Conservation (phyloP, 306 rosid genomes). For the Vigna radiata region DNA sequence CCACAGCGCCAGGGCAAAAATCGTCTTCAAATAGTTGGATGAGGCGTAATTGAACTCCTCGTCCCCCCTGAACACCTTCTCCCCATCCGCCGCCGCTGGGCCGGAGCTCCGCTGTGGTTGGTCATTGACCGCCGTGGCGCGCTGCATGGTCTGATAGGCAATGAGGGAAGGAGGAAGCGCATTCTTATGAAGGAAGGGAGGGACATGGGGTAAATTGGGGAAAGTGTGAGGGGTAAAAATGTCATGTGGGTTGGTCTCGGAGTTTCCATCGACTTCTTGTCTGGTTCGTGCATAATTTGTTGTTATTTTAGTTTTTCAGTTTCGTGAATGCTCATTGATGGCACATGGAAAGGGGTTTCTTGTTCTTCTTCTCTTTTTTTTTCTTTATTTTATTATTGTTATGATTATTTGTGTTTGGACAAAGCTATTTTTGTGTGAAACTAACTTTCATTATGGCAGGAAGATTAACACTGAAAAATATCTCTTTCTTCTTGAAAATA, state of each 20-base stretch:
- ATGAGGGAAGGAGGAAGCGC: too few species aligned
- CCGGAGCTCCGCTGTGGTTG: constrained; percentile 1
- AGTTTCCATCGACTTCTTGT: constrained; percentile 2
- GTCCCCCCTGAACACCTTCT: constrained; percentile 48
- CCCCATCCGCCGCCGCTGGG: background rate
- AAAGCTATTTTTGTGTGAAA: too few species aligned
- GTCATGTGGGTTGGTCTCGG: constrained; percentile 6
- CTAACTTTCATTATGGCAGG: too few species aligned
- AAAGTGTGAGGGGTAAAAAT: background rate
- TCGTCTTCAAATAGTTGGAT: constrained; percentile 37
- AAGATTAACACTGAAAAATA: too few species aligned
- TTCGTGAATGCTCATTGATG: background rate
- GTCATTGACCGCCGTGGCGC: constrained; percentile 8
- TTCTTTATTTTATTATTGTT: too few species aligned
- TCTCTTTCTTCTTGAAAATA: too few species aligned
- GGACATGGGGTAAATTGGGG: background rate
- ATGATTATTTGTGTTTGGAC: too few species aligned
- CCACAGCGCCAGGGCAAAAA: constrained; percentile 68
- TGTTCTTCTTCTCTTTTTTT: too few species aligned
- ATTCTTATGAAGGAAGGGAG: background rate
- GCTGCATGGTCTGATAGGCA: background rate
- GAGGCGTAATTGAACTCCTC: constrained; percentile 46
- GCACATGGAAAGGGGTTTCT: too few species aligned
- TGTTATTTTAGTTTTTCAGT: background rate
- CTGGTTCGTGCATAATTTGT: background rate